These are phyloP conservation scores for Penicillium sp. DNA, from an alignment of 2,329 filamentous ascomycete species.

Conservation along the genomic window DNA sequence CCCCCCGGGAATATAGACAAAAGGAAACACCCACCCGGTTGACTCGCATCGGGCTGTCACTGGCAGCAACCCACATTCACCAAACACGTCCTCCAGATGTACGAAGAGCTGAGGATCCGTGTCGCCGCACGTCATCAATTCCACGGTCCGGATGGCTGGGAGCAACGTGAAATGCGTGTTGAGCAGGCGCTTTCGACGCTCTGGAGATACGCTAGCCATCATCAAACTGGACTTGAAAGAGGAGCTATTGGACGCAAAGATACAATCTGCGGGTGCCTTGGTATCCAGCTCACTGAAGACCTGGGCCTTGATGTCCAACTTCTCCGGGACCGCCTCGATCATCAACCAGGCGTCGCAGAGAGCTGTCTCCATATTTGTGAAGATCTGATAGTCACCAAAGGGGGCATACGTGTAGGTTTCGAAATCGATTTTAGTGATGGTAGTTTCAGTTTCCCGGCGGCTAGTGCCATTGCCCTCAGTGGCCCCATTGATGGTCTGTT, in stretches of 20 bases:
- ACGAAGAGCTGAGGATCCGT: constrained; percentile 47
- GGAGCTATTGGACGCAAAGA: constrained; percentile 52
- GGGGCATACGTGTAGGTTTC: constrained; percentile 23
- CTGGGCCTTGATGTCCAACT: constrained; percentile 48
- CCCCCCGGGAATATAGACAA: neutral
- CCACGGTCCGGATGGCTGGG: constrained; percentile 44
- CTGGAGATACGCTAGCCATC: constrained; percentile 38
- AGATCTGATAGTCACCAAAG: constrained; percentile 33
- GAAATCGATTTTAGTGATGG: constrained; percentile 20
- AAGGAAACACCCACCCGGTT: constrained; percentile 35
- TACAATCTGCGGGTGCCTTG: constrained; percentile 44
- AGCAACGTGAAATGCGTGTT: constrained; percentile 56
- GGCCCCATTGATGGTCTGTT: neutral
- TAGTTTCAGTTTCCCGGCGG: constrained; percentile 8
- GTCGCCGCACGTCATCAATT: constrained; percentile 53
- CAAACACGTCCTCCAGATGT: constrained; percentile 42
- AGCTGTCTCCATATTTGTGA: constrained; percentile 41
- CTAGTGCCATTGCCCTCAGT: neutral
- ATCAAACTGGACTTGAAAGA: constrained; percentile 53
- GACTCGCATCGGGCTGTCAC: constrained; percentile 48
- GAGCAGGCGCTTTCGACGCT: constrained; percentile 29
- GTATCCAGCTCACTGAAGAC: constrained; percentile 48
- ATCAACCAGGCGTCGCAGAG: constrained; percentile 53
- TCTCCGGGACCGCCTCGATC: constrained; percentile 54
- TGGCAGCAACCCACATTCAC: constrained; percentile 45